Evolutionary conservation across 768 basidiomycete genomes (phyloP).

Genomic region (Melanogaster broomeanus): DNA sequence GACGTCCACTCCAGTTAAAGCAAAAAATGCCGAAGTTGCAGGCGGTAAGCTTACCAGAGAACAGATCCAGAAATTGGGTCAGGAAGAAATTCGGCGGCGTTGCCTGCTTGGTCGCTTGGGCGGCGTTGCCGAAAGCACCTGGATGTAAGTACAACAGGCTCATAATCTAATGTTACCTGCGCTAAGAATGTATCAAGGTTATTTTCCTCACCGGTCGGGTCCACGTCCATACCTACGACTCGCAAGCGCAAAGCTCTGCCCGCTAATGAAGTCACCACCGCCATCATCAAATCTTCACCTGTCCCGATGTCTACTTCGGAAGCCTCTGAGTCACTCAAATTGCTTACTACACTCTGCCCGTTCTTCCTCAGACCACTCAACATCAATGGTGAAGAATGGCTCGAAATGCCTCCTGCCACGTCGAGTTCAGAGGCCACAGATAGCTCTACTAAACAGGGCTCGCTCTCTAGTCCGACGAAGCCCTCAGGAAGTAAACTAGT

Average conservation of each 20-base stretch:
- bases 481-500: slow-evolving; percentile 13
- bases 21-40: slow-evolving; percentile 38
- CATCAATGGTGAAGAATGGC: slow-evolving; percentile 57
- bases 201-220: slow-evolving; percentile 64
- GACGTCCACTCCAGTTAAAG: slow-evolving; percentile 65
- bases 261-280: slow-evolving; percentile 60
- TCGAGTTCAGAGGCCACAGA: slow-evolving; percentile 18
- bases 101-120: slow-evolving; percentile 76
- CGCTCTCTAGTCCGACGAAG: slow-evolving; percentile 43
- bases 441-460: slow-evolving; percentile 5
- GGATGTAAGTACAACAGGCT: slow-evolving; percentile 61
- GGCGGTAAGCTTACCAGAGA: slow-evolving; percentile 60
- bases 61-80: slow-evolving; percentile 67
- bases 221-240: slow-evolving; percentile 51
- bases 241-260: slow-evolving; percentile 77
- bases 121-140: slow-evolving; percentile 83
- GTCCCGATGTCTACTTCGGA: slow-evolving; percentile 79
- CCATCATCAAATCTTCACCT: slow-evolving; percentile 78
- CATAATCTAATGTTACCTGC: not conserved
- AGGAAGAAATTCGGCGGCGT: slow-evolving; percentile 76
- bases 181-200: slow-evolving; percentile 45
- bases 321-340: slow-evolving; percentile 69
- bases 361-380: slow-evolving; percentile 74
- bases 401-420: slow-evolving; percentile 45
- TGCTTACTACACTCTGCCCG: slow-evolving; percentile 71